Base-by-base conservation (phyloP, 2,329 filamentous ascomycete genomes). In the Aspergillus luchuensis region DNA sequence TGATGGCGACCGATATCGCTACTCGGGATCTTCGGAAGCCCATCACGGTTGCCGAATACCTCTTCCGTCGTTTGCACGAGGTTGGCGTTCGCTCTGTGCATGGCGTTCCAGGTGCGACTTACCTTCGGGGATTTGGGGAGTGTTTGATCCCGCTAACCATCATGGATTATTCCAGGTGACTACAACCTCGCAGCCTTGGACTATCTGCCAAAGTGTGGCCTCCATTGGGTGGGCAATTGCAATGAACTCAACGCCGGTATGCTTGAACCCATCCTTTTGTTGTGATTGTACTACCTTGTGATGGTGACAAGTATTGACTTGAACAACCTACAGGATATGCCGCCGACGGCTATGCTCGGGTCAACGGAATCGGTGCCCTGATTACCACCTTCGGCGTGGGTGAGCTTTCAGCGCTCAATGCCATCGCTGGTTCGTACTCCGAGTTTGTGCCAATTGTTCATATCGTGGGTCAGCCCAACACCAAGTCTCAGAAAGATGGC, bases 301-400 rank as follows among this genome's bases (percentile, higher is more conserved):
- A 19, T 19, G 17, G 17, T 19, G 17, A 19, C 17, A 19, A 19
- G 17, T 19, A 19, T 19, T 19, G 17, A 19, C 17, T 19, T 19
- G 17, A 19, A 19, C 25, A 17, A 47, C 55, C 6, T 48, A 7
- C 54, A 76, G 89, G 87, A 17, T 92, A 92, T 69, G 89, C 90
- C 28, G 89, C 90, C n/a, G 90, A 92, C 77, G 90, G 90, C 23
- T 92, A 92, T 72, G 89, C 89, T 58, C 84, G 90, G 64, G 83
- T 91, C 61, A 89, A 89, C 59, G 87, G 89, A 47, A 87, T 91
- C 36, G 83, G 84, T 4, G 89, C 89, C 30, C 76, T 92, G 51
- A 63, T 92, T 66, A 92, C 90, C 43, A 91, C 90, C 0, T 92
- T 92, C 63, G 90, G 90, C 57, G 89, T 92, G 2, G 89, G 82